Base-by-base conservation (phyloP, 257 asterid species). In the Lycium ferocissimum region DNA sequence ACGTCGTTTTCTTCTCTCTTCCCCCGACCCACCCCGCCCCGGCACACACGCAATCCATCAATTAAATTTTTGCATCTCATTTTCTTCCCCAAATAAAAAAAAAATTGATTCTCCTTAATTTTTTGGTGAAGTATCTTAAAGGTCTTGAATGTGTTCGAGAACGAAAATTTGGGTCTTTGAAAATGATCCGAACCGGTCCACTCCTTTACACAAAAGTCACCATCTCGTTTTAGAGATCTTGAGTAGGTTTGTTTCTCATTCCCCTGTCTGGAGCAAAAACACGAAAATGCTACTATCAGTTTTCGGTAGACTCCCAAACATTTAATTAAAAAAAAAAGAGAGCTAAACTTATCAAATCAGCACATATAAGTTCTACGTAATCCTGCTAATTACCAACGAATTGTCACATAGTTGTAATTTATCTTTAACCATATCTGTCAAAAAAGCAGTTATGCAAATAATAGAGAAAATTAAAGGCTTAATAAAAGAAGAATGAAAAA, bases 211-310 rank as follows among this genome's bases (percentile, higher is more conserved):
- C 18, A 80, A 80, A 80, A 45, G 10, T 58, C 72, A 71, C 85
- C 85, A 65, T 82, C 66, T 82, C 85, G 85, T 65, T 82, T 17
- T 49, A 82, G 75, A 66, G 80, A 82, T 82, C 85, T 82, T 79
- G 45, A 61, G 79, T 13, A 65, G 63, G 79, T 47, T 82, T 47
- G 80, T 35, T 83, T 83, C 85, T 83, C 85, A 83, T 57, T 83
- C 66, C 18, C 80, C 85, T 83, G 85, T 83, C 56, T 38, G 78
- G 63, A 71, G 63, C 26, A 82, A 83, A 83, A 65, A 82, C 85
- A 66, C 80, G 65, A 51, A 83, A 66, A 53, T 53, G 58, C 80
- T 45, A 72, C 79, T 83, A 66, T 83, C 67, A 83, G 85, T 83
- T 83, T 54, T 66, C 67, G 66, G 35, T 26, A 17, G 84, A 26